These are phyloP conservation scores for Chrysosphaeria jannelii DNA, from an alignment of 2,329 filamentous ascomycete species.

Conservation along the genomic window DNA sequence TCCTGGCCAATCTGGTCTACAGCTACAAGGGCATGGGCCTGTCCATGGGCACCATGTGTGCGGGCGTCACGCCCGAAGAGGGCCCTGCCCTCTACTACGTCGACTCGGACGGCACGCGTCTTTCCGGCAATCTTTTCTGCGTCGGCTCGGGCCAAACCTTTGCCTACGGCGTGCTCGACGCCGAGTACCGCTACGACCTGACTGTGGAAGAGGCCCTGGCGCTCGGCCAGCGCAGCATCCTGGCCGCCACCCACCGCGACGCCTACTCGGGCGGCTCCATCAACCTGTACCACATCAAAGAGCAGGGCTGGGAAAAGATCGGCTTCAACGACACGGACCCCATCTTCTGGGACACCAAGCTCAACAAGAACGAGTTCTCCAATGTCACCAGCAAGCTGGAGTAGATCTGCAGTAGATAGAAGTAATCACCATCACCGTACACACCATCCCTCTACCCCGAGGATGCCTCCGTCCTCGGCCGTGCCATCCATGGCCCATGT, in stretches of 20 bases:
- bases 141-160: conserved; percentile 97
- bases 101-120: conserved; percentile 80
- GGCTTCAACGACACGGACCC: conserved; percentile 96
- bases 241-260: conserved; percentile 88
- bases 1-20: conserved; percentile 94
- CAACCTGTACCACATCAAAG: conserved; percentile 97
- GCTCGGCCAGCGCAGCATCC: conserved; percentile 69
- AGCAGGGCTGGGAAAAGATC: conserved; percentile 96
- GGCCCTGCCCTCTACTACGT: conserved; percentile 97
- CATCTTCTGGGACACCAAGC: conserved; percentile 98
- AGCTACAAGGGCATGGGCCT: conserved; percentile 96
- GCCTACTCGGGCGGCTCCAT: conserved; percentile 98
- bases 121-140: conserved; percentile 88
- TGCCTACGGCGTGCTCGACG: conserved; percentile 90
- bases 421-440: too few species aligned
- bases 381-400: conserved; percentile 62
- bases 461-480: conserved; percentile 30
- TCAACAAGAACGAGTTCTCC: conserved; percentile 93
- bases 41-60: conserved; percentile 99
- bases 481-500: conserved; percentile 46
- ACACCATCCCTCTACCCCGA: conserved; percentile 24
- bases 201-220: conserved; percentile 67
- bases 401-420: too few species aligned
- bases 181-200: conserved; percentile 78
- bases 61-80: conserved; percentile 82